Conservation (phyloP, 2,329 filamentous ascomycete species). For the Tolypocladium album region DNA sequence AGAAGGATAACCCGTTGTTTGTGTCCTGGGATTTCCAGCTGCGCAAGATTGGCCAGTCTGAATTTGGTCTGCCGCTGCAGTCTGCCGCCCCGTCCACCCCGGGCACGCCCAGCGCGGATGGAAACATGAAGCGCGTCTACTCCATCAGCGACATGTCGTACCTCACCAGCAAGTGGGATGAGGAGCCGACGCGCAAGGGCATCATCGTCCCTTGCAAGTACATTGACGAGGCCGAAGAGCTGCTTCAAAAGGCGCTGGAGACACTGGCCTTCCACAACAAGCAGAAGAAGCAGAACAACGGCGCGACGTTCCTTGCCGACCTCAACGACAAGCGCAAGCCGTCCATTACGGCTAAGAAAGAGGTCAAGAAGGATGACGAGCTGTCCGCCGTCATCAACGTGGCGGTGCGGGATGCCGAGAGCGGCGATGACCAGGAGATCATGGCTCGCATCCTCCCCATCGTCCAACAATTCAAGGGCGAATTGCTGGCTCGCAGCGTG, state of each 20-base stretch:
- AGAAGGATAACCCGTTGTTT: conserved; percentile 56
- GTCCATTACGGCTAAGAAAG: conserved; percentile 12
- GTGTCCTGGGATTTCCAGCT: conserved; percentile 95
- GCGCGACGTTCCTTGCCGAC: conserved; percentile 55
- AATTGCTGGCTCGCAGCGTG: conserved; percentile 70
- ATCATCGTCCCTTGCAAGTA: conserved; percentile 90
- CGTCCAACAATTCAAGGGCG: conserved; percentile 71
- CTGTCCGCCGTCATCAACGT: conserved; percentile 88
- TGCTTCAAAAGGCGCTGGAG: conserved; percentile 74
- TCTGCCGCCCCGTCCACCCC: conserved; percentile 77
- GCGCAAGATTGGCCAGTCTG: conserved; percentile 82
- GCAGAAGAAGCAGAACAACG: conserved; percentile 43
- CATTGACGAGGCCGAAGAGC: conserved; percentile 86
- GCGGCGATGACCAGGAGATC: conserved; percentile 69
- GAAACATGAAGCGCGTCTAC: conserved; percentile 68
- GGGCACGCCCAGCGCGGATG: conserved; percentile 56
- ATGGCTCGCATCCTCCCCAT: conserved; percentile 65
- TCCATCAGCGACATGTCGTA: conserved; percentile 98
- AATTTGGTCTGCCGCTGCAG: conserved; percentile 73
- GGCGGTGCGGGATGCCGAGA: conserved; percentile 81
- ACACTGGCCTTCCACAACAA: conserved; percentile 54
- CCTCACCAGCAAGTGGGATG: conserved; percentile 58
- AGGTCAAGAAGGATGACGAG: conserved; percentile 51
- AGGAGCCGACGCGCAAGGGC: conserved; percentile 79
- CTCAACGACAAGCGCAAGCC: conserved; percentile 63